A percentile compares a stretch with the other conserved stretches of the same genome.
Conservation (phyloP, 169 alveolate genomes). For the Plasmodium berghei region DNA sequence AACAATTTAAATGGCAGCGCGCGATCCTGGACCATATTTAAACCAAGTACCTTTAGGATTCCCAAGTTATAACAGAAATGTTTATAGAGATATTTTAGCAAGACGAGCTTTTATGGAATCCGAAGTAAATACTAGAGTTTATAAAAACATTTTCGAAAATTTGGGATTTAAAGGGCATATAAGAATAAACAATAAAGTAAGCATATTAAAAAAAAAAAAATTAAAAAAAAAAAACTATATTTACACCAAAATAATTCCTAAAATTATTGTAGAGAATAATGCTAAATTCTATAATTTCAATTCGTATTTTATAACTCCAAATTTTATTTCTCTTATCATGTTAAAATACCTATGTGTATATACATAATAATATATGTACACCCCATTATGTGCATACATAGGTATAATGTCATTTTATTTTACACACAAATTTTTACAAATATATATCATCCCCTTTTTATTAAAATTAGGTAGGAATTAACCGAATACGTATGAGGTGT, state of each 20-base stretch:
- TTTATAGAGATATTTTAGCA: constrained; percentile 82
- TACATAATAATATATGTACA: not conserved
- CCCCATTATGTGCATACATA: not conserved
- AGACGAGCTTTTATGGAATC: constrained; percentile 86
- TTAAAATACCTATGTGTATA: too few relatives aligned
- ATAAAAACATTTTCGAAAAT: constrained; percentile 84
- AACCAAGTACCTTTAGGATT: constrained; percentile 88
- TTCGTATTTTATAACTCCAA: too few relatives aligned
- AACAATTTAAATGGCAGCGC: constrained; percentile 85
- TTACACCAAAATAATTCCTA: too few relatives aligned
- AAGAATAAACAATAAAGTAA: constrained; percentile 86
- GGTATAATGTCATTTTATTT: not conserved
- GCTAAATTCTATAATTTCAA: too few relatives aligned
- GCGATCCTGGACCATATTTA: constrained; percentile 89
- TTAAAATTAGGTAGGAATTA: constrained; percentile 79
- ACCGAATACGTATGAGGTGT: constrained; percentile 87
- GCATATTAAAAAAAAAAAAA: not conserved
- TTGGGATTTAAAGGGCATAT: constrained; percentile 88
- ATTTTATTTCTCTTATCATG: too few relatives aligned
- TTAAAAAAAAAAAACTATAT: too few relatives aligned
- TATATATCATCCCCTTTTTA: not conserved
- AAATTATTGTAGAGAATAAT: too few relatives aligned
- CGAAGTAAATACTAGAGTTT: constrained; percentile 88
- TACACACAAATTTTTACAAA: not conserved
- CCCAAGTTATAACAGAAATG: constrained; percentile 87